These are phyloP conservation scores for Paramecium octaurelia DNA, from an alignment of 73 alveolate species.

Conservation along the genomic window DNA sequence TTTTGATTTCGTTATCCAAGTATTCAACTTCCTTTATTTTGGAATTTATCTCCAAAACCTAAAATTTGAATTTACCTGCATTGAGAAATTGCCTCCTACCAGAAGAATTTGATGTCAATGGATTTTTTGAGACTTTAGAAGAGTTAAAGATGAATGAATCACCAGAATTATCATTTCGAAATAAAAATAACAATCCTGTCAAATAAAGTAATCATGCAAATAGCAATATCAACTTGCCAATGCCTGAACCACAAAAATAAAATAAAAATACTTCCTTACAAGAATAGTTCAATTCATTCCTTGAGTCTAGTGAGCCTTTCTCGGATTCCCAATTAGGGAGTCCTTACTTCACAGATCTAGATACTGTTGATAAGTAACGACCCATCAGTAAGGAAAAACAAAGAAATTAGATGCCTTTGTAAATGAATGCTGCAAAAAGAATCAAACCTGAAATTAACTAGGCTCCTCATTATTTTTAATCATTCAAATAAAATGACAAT, in stretches of 20 bases:
- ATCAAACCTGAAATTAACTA: background rate
- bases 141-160: background rate
- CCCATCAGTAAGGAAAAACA: background rate
- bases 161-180: slow-evolving; percentile 25
- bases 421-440: background rate
- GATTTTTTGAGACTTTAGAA: slow-evolving; percentile 23
- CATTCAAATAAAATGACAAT: slow-evolving; percentile 19
- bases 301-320: background rate
- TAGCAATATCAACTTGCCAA: background rate
- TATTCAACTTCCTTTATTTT: slow-evolving; percentile 18
- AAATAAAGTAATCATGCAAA: background rate
- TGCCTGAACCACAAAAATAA: background rate
- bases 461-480: background rate
- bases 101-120: slow-evolving; percentile 45
- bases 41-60: background rate
- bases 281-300: slow-evolving; percentile 39
- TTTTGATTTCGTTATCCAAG: background rate
- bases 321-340: slow-evolving; percentile 26
- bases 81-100: slow-evolving; percentile 26
- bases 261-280: background rate
- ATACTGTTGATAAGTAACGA: background rate
- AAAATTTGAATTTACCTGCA: slow-evolving; percentile 20
- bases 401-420: slow-evolving; percentile 40
- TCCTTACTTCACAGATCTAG: slow-evolving; percentile 23
- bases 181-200: background rate